These are phyloP conservation scores for Helenozyma rhizophorensis DNA, from an alignment of 805 yeast genomes.

Conservation along the genomic window DNA sequence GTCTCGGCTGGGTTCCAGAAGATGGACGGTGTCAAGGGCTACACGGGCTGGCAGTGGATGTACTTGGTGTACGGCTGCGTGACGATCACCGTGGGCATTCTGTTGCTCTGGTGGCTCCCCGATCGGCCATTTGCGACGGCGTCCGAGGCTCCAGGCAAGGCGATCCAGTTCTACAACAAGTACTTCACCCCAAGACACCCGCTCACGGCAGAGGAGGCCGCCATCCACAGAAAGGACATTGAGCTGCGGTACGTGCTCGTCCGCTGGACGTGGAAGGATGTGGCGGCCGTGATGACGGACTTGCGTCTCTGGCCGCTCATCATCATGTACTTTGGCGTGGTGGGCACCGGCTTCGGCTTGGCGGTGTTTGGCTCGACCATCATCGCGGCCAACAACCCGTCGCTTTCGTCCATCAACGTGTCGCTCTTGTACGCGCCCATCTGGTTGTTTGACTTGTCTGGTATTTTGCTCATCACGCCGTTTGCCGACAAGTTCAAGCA, in stretches of 20 bases:
- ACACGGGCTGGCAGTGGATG: constrained; percentile 85
- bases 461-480: constrained; percentile 72
- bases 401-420: constrained; percentile 59
- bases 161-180: constrained; percentile 18
- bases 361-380: constrained; percentile 83
- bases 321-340: constrained; percentile 89
- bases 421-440: constrained; percentile 83
- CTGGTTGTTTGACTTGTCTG: constrained; percentile 81
- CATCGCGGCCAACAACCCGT: constrained; percentile 60
- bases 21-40: constrained; percentile 68
- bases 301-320: constrained; percentile 73
- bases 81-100: constrained; percentile 59
- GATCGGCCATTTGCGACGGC: constrained; percentile 52
- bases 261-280: constrained; percentile 59
- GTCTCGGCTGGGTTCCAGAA: constrained; percentile 86
- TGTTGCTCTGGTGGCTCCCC: constrained; percentile 80
- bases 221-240: constrained; percentile 59
- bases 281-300: constrained; percentile 53
- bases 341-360: constrained; percentile 84
- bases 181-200: constrained; percentile 40
- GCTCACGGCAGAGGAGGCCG: constrained; percentile 48
- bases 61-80: constrained; percentile 71
- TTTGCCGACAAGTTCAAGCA: constrained; percentile 66
- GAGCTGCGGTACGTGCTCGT: constrained; percentile 41
- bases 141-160: constrained; percentile 11